Base-by-base conservation (phyloP, 805 yeast genomes). In the Monosporozyma aerobia region DNA sequence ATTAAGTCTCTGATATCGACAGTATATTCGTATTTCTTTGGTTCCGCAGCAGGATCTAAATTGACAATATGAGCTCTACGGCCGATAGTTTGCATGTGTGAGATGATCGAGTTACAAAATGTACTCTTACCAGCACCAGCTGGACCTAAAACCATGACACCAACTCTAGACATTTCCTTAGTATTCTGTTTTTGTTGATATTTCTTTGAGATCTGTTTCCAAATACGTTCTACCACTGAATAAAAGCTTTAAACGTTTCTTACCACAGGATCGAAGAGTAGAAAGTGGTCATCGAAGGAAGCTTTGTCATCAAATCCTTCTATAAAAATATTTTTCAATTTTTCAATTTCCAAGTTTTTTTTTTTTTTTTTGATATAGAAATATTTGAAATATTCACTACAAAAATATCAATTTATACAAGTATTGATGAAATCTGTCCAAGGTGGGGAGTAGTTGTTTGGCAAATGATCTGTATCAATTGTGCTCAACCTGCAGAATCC, bases 81-180 rank as follows among this genome's bases (percentile, higher is more conserved):
- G 1, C 98, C 98, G 37, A 87, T 77, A 19, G 89, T 77, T 67
- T 90, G 95, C 83, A 94, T 86, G 68, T 92, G 86, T 1, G 92
- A 71, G 46, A 94, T 85, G 55, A 94, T 77, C 3, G 96, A 76
- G 62, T 88, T 87, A 72, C 98, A 92, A 64, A 92, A 94, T 0
- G 99, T 89, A 47, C 94, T 82, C 69, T 86, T 92, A 10, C 99
- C 99, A 9, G 87, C 98, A 40, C 99, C 99, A 1, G 99, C 99
- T 19, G 99, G 99, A 1, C 99, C 99, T 58, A 94, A 70, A 1
- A 90, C 96, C 56, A 94, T 73, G 11, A 89, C 92, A 53, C 98
- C 99, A 2, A 90, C 96, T 71, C 96, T 77, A 3, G 97, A 89
- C 99, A 94, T 92, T 5, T 35, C 47, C 41, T 37, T 8, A 25